phyloP scores from a whole-genome alignment of 345 rosid genomes.

The Camelina sativa region DNA sequence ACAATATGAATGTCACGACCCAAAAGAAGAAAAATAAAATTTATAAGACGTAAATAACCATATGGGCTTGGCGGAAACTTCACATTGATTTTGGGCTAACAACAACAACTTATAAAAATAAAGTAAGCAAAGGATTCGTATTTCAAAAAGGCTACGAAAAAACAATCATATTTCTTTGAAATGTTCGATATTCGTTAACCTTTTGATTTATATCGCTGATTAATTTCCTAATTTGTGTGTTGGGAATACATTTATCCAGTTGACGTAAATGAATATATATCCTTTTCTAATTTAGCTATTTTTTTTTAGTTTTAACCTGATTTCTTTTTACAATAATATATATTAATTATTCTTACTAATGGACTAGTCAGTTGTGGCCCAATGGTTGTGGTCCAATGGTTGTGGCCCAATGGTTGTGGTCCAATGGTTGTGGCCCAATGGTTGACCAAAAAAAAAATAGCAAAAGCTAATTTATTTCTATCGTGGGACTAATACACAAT shows the following conservation, averaged over 20 bases:
- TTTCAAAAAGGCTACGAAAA: not conserved
- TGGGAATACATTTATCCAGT: not conserved
- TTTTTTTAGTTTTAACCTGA: too few species aligned
- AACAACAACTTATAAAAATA: not conserved
- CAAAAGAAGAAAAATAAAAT: too few species aligned
- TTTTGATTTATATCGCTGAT: not conserved
- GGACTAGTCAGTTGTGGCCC: too few species aligned
- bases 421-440: too few species aligned
- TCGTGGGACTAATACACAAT: too few species aligned
- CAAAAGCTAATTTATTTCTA: not conserved
- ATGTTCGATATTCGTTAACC: not conserved
- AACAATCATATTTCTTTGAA: not conserved
- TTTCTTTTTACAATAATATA: not conserved
- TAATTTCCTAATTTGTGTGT: not conserved
- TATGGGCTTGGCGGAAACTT: slow-evolving; percentile 1
- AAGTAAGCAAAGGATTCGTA: too few species aligned
- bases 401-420: too few species aligned
- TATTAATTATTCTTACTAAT: too few species aligned
- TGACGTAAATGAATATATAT: not conserved
- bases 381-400: too few species aligned
- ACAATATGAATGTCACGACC: too few species aligned
- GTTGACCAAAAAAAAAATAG: too few species aligned
- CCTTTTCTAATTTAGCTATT: too few species aligned
- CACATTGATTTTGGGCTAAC: not conserved
- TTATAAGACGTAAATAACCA: not conserved